Evolutionary conservation across 306 rosid species (phyloP).

Genomic region (Spatholobus suberectus): DNA sequence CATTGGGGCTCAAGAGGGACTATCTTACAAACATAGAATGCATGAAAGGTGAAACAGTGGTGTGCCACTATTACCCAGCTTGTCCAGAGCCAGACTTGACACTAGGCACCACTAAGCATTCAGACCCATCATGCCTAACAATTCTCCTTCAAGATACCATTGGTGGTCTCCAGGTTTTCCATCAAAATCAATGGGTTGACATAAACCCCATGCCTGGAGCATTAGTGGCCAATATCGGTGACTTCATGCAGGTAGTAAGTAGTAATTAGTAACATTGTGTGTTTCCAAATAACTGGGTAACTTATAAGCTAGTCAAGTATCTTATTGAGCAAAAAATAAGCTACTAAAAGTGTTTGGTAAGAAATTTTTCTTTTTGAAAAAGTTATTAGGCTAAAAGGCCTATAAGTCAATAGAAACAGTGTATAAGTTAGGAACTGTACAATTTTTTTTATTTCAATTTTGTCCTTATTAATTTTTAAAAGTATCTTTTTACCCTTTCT

Average conservation of each 20-base stretch:
- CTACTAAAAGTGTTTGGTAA: too few species aligned
- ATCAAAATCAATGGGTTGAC: conserved; percentile 71
- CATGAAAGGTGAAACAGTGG: conserved; percentile 66
- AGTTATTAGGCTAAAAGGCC: neutral
- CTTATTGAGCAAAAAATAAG: too few species aligned
- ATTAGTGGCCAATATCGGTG: conserved; percentile 76
- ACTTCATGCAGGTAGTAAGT: conserved; percentile 79
- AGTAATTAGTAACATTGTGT: too few species aligned
- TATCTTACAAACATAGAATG: conserved; percentile 62
- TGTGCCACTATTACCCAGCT: conserved; percentile 79
- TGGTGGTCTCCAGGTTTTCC: conserved; percentile 84
- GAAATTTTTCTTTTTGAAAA: too few species aligned
- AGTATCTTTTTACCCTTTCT: too few species aligned
- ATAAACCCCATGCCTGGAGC: conserved; percentile 63
- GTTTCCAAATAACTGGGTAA: too few species aligned
- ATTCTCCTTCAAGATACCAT: conserved; percentile 72
- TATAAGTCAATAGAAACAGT: too few species aligned
- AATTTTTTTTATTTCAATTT: too few species aligned
- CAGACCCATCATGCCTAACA: conserved; percentile 78
- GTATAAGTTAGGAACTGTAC: too few species aligned
- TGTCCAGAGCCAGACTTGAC: conserved; percentile 87
- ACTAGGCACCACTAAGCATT: conserved; percentile 73
- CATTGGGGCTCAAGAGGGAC: conserved; percentile 62
- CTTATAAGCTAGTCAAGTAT: too few species aligned
- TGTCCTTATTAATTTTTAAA: too few species aligned